phyloP scores from a whole-genome alignment of 202 grass and related monocot species.

The Digitaria exilis region DNA sequence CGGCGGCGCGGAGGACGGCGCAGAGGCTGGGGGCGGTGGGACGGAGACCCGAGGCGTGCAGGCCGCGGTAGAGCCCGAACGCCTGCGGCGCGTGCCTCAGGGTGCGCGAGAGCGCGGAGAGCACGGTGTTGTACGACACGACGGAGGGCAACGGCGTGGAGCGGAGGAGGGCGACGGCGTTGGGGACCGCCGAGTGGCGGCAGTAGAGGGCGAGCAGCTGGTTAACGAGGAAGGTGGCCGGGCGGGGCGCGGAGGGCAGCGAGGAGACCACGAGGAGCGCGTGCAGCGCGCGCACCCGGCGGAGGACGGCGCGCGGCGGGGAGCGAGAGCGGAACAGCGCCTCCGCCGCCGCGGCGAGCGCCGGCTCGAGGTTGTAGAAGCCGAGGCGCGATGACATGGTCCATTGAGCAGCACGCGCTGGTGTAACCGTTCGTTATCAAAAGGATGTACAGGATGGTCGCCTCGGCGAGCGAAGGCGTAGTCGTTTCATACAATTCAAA shows the following conservation, averaged over 20 bases:
- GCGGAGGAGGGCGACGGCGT: constrained; percentile 72
- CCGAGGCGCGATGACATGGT: constrained; percentile 36
- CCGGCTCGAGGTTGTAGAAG: constrained; percentile 32
- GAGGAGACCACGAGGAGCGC: constrained; percentile 50
- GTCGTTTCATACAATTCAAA: constrained; percentile 8
- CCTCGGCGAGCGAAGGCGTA: background rate
- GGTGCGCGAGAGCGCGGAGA: constrained; percentile 56
- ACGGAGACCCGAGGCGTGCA: constrained; percentile 45
- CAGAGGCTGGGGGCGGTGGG: constrained; percentile 71
- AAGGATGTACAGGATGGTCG: background rate
- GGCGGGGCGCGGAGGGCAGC: constrained; percentile 27
- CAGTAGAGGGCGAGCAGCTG: constrained; percentile 75
- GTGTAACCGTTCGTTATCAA: background rate
- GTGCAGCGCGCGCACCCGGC: constrained; percentile 48
- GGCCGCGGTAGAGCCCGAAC: constrained; percentile 49
- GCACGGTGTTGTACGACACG: constrained; percentile 82
- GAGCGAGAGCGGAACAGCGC: constrained; percentile 25
- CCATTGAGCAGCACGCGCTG: background rate
- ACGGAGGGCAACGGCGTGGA: constrained; percentile 53
- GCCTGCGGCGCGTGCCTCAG: constrained; percentile 37
- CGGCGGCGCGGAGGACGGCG: constrained; percentile 55
- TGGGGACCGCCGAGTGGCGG: constrained; percentile 45
- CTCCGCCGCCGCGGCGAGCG: constrained; percentile 43
- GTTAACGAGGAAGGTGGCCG: constrained; percentile 69
- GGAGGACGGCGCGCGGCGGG: constrained; percentile 39